Conservation (phyloP, 2,329 filamentous ascomycete genomes). For the Ascosphaera aggregata region DNA sequence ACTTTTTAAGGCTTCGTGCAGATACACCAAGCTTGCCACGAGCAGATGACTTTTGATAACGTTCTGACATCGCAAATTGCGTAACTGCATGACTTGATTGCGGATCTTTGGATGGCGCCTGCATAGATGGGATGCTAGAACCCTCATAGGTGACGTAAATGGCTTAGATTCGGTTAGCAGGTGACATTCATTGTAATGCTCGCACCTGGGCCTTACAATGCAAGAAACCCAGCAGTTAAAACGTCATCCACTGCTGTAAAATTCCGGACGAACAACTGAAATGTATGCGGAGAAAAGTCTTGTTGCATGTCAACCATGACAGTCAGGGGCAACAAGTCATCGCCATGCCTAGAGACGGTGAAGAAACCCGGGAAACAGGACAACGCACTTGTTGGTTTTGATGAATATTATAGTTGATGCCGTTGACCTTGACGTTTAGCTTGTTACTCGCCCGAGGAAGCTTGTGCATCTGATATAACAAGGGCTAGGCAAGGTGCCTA, state of each 20-base stretch:
- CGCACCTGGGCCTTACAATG: not conserved
- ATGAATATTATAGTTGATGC: not conserved
- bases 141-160: not conserved
- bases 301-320: not conserved
- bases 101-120: not conserved
- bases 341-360: not conserved
- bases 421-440: not conserved
- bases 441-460: not conserved
- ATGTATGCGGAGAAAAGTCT: not conserved
- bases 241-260: not conserved
- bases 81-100: not conserved
- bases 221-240: not conserved
- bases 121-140: not conserved
- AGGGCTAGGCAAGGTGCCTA: not conserved
- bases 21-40: not conserved
- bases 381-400: not conserved
- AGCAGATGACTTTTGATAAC: not conserved
- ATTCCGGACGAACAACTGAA: not conserved
- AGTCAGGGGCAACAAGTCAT: not conserved
- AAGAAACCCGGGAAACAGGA: not conserved
- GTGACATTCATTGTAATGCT: not conserved
- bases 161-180: not conserved
- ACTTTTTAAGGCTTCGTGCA: not conserved
- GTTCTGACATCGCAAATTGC: not conserved
- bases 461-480: not conserved